Percentiles rank a stretch among this genome's conserved stretches.
Conservation (phyloP, 2,329 filamentous ascomycete genomes). For the Mollisia scopiformis region DNA sequence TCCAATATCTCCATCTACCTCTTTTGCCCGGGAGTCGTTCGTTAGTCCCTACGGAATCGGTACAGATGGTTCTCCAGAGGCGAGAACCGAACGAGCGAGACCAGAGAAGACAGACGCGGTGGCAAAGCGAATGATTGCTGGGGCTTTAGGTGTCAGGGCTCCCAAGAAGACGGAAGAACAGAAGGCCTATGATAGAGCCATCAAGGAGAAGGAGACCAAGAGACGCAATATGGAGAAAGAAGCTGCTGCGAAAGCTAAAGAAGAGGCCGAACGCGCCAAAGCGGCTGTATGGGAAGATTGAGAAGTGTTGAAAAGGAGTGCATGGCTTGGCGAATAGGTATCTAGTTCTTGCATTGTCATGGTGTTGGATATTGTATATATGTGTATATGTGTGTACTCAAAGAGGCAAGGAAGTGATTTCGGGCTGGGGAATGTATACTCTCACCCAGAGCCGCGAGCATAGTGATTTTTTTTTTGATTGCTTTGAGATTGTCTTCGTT, state of each 20-base stretch:
- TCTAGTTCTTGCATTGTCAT: conserved; percentile 14
- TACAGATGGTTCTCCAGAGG: conserved; percentile 13
- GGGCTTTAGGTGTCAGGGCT: conserved; percentile 78
- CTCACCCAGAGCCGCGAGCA: background rate
- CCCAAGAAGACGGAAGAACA: conserved; percentile 88
- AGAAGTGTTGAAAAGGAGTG: background rate
- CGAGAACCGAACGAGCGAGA: conserved; percentile 41
- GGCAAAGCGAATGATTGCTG: conserved; percentile 86
- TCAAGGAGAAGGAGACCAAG: conserved; percentile 84
- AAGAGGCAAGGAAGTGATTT: background rate
- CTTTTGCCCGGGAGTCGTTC: conserved; percentile 20
- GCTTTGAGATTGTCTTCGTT: background rate
- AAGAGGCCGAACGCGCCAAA: conserved; percentile 74
- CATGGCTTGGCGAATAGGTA: conserved; percentile 1
- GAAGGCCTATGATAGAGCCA: conserved; percentile 78
- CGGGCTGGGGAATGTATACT: background rate
- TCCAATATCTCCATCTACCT: conserved; percentile 59
- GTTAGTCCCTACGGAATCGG: conserved; percentile 29
- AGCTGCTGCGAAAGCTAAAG: conserved; percentile 60
- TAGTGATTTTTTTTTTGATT: background rate
- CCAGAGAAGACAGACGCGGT: conserved; percentile 95
- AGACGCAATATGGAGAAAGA: conserved; percentile 72
- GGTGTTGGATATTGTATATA: conserved; percentile 14
- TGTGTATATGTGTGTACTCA: background rate
- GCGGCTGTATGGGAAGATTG: conserved; percentile 84